Base-by-base conservation (phyloP, 1,284 basidiomycete genomes). In the Coniferiporia sulphurascens region DNA sequence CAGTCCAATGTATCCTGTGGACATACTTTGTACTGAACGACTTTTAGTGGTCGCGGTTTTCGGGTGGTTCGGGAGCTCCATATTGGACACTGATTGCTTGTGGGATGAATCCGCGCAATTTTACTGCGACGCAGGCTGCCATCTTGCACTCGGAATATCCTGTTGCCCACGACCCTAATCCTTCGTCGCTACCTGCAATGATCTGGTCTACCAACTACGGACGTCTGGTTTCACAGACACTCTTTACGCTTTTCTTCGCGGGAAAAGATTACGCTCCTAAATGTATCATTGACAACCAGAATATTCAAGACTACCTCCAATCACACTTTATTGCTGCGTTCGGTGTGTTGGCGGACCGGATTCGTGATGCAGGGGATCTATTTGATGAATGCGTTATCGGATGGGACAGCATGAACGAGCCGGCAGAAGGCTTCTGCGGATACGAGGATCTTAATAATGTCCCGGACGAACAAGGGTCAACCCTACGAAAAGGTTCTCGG, bases 401-500 rank as follows among this genome's bases (percentile, higher is more conserved):
- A 0, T 98, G 96, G 96, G 96, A 99, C 71, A 91, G 87, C 66
- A 76, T 98, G 74, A 98, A 98, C 71, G 96, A 99, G 72, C 95
- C 96, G 0, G 89, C 86, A 50, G 92, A 95, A 64, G 96, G 95
- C 0, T 78, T 95, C 60, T 82, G 91, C 51, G 91, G 91, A 0
- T 86, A 88, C 70, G 73, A 78, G 1, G 84, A 95, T 70, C 76
- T 98, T n/a, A 82, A 81, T 57, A 65, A 69, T 4, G 82, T 86
- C 21, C 89, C 91, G 0, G 74, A 75, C 10, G 74, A 80, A 49
- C 90, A 93, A 68, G 84, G 84, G 1, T 81, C 84, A 0, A 83
- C 84, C 8, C 75, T 95, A 48, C 89, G 89, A 68, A 95, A 93
- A 69, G 96, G 95, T 0, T 86, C 93, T 0, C 81, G 86, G 56